Base-by-base conservation (phyloP, 768 basidiomycete species). In the Boletus rufocinnamomeus region DNA sequence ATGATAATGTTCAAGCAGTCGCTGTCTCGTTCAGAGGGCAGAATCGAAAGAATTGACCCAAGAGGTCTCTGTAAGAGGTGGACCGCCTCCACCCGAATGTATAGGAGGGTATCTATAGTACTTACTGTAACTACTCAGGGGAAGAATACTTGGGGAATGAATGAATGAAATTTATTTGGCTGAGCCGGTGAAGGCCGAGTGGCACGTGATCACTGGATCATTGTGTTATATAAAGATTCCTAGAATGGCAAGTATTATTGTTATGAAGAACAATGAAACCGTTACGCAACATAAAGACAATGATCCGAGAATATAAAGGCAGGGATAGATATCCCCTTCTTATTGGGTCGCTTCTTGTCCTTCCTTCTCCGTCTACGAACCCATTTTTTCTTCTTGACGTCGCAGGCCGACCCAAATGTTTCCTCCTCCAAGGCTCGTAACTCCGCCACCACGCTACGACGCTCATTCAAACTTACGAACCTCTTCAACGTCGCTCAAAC, bases 361-460 rank as follows among this genome's bases (percentile, higher is more conserved):
- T 59, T 55, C 43, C 46, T 57, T 63, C 45, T 53, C 46, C 32
- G 27, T 67, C 55, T 50, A 58, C 64, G 60, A 50, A 30, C 37
- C 57, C 60, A 21, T 49, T 57, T 50, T 25, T 47, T 50, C 50
- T 47, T 61, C 34, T 63, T 62, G 54, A 66, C 71, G 75, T 76
- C 75, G 75, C 75, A 66, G 75, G 75, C 52, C 75, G 75, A 76
- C 75, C 58, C 57, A 50, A 73, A 76, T 71, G 73, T 63, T 71
- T 54, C 59, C 62, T 48, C 63, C 65, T 52, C 56, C 68, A 56
- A 69, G 68, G 59, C 66, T 66, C 56, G 65, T 63, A 59, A 69
- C 77, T 3, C 82, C 84, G 32, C 82, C 86, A 34, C 82, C 85
- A 50, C 77, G 76, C 67, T 85, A 86, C 76, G 84, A 83, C 77